Evolutionary conservation across 306 rosid species (phyloP), one percentile per base, ranked within the genome.

Genomic region (Malus asiatica): DNA sequence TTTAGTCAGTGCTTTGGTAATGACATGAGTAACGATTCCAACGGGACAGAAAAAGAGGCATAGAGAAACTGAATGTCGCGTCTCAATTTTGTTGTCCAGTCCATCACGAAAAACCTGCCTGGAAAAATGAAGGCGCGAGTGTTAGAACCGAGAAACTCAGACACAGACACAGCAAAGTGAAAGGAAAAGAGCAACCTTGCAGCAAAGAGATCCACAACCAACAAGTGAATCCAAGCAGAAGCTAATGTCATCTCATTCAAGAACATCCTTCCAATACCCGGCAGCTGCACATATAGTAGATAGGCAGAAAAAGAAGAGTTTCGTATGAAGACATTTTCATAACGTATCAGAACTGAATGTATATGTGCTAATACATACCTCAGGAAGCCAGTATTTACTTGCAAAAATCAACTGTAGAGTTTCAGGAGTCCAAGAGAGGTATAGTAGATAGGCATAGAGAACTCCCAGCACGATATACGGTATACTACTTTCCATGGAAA

Each of bases 151-250:
- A 19, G 70, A 23, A 38, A 4, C 19, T 8, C 16, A 18, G 29
- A 55, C 74, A 48, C 25, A 27, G 33, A 40, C n/a, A n/a, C 64
- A 69, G 52, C 10, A 46, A 66, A 5, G 74, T 65, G 63, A 74
- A 71, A 64, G 55, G 46, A 68, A 77, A 75, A 73, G 71, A 66
- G 68, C 32, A 63, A 92, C 99, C 99, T 92, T 79, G 97, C 99
- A 55, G 97, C 97, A 84, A 90, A 95, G 64, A 95, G 96, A 88
- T 92, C 97, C 18, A 92, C 91, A 84, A 78, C 91, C 87, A 95
- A 75, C 81, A 90, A 88, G 81, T 92, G 99, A 83, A 92, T 95
- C 99, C 99, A 95, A 16, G 99, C 97, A 83, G 99, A 92, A 76
- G 97, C 97, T 59, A 95, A 73, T 72, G 97, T 92, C 89, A 95